A percentile compares a stretch with the other conserved stretches of the same genome.
Conservation (phyloP, 1,139 yeast species). For the Geotrichum phurueaensis region DNA sequence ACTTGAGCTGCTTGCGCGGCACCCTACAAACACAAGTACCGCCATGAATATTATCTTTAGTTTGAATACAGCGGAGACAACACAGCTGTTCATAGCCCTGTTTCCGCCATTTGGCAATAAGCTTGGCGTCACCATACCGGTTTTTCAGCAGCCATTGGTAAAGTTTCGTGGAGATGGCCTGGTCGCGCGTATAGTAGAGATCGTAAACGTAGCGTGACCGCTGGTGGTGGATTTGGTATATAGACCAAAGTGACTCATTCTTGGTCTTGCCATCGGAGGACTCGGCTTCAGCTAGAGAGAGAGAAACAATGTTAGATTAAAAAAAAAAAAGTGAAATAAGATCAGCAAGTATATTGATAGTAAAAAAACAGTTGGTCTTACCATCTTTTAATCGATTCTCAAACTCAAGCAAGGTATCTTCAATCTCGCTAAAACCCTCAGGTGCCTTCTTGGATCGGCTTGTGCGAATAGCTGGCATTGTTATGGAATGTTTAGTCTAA, state of each 20-base stretch:
- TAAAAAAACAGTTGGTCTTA: neutral
- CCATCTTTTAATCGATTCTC: slow-evolving; percentile 41
- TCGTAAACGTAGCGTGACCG: slow-evolving; percentile 72
- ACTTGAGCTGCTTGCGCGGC: slow-evolving; percentile 38
- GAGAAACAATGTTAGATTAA: neutral
- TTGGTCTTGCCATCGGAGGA: slow-evolving; percentile 34
- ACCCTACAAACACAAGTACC: slow-evolving; percentile 82
- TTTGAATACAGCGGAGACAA: slow-evolving; percentile 72
- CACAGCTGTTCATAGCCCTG: slow-evolving; percentile 85
- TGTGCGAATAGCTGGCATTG: slow-evolving; percentile 43
- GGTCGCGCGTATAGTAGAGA: slow-evolving; percentile 59
- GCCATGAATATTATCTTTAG: slow-evolving; percentile 56
- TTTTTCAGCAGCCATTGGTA: slow-evolving; percentile 72
- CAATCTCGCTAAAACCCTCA: slow-evolving; percentile 67
- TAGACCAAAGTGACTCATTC: slow-evolving; percentile 64
- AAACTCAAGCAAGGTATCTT: slow-evolving; percentile 62
- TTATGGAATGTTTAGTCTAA: neutral
- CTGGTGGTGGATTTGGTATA: slow-evolving; percentile 65
- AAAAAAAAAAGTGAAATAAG: too few species aligned
- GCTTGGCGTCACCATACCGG: slow-evolving; percentile 58
- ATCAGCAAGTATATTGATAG: too few species aligned
- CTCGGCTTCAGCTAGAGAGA: neutral
- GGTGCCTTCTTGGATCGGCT: slow-evolving; percentile 54
- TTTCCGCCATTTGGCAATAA: slow-evolving; percentile 89
- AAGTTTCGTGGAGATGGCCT: slow-evolving; percentile 56